Evolutionary conservation across 2,329 filamentous ascomycete species (phyloP), one percentile per base, ranked within the genome.

Genomic region (Rhynchosporium graminicola): DNA sequence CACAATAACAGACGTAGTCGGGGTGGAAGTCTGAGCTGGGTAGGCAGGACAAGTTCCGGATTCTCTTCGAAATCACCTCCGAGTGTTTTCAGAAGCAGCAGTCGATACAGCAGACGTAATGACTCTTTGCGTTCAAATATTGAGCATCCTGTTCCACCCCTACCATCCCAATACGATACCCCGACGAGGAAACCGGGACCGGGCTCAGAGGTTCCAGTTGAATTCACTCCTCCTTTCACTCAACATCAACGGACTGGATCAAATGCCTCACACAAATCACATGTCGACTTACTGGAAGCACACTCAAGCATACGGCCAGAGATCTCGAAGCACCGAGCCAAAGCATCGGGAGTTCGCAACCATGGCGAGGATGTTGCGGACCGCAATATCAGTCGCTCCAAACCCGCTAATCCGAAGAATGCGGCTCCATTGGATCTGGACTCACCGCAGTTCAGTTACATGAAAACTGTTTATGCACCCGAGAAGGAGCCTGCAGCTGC

Each of bases 341-440:
- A 79, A 60, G 83, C 83, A 0, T 71, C 81, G 0, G 84, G 83
- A 1, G 75, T 77, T 0, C 77, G 79, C 48, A 80, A 83, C 56
- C 87, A 85, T 67, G 85, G 82, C n/a, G 87, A 89, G 70, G 85
- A 87, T 70, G 84, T 88, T 1, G 85, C 84, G 1, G 84, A 87
- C 66, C 78, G 86, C 40, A 88, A 88, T 64, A 66, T 73, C 38
- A 61, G 56, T 2, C 42, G 40, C 4, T 52, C 45, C 46, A 47
- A 61, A 42, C 2, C 56, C 40, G 31, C 47, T 36, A 61, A 42
- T 43, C 45, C 20, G 38, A 20, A 20, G 20, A 20, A 46, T 46
- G 8, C 43, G 7, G n/a, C 40, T 20, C 55, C 55, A 26, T 26
- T 65, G 20, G 65, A 66, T 64, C 57, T 67, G 20, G 66, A 60